Percentiles rank a stretch among this genome's conserved stretches.
Conservation (phyloP, 2,329 filamentous ascomycete species). For the Aspergillus texensis region DNA sequence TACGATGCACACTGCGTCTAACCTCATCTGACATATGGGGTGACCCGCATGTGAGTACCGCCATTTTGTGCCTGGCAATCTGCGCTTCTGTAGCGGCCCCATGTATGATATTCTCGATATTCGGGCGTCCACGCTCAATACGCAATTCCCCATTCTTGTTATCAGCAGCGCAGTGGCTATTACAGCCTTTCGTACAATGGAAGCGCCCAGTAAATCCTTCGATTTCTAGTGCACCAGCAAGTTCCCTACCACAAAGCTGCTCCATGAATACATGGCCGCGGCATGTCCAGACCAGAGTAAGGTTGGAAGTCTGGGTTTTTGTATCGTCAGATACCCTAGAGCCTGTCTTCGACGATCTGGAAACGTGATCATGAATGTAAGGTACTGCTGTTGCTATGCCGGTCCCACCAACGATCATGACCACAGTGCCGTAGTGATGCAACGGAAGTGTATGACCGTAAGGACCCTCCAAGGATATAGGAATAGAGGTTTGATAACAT, state of each 20-base stretch:
- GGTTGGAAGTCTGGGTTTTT: slow-evolving; percentile 7
- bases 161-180: no score
- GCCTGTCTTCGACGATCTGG: no score
- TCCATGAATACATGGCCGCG: slow-evolving; percentile 21
- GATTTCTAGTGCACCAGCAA: not conserved
- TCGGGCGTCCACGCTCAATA: no score
- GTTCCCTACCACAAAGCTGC: not conserved
- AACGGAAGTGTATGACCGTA: no score
- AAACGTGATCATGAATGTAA: no score
- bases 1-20: slow-evolving; percentile 38
- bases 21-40: slow-evolving; percentile 47
- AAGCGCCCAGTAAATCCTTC: no score
- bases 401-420: slow-evolving; percentile 46
- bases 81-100: slow-evolving; percentile 1
- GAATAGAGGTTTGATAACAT: no score
- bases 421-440: slow-evolving; percentile 14
- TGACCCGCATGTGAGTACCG: slow-evolving; percentile 31
- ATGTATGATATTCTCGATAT: slow-evolving; percentile 8
- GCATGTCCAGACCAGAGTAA: slow-evolving; percentile 24
- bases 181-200: no score
- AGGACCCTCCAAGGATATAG: no score
- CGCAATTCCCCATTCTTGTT: no score
- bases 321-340: no score
- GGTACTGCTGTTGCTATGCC: no score
- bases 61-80: slow-evolving; percentile 24